Conservation (phyloP, 176 grass and related monocot species). For the Hsuehochloa calcarea region DNA sequence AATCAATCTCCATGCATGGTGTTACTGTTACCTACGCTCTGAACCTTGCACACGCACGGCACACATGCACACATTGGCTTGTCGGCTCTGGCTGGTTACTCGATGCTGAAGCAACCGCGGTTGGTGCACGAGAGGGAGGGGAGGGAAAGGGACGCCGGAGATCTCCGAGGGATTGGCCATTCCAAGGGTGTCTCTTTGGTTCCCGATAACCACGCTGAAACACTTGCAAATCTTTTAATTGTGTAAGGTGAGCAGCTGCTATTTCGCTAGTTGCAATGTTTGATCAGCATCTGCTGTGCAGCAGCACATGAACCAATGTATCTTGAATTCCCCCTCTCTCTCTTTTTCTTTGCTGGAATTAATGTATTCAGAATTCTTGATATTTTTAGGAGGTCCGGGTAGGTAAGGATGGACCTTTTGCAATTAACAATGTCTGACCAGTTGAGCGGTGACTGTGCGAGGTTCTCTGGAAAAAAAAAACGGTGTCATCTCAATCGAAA, state of each 20-base stretch:
- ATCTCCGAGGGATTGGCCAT: constrained; percentile 43
- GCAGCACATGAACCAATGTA: neutral
- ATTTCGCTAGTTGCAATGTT: constrained; percentile 38
- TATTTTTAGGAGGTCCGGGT: neutral
- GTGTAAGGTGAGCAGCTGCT: constrained; percentile 33
- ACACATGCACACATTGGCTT: neutral
- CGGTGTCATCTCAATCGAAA: neutral
- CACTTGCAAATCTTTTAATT: constrained; percentile 24
- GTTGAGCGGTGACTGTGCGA: neutral
- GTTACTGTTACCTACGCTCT: constrained; percentile 4
- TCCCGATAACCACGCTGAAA: constrained; percentile 34
- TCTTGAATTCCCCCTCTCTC: neutral
- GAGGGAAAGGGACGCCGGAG: constrained; percentile 60
- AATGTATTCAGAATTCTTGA: neutral
- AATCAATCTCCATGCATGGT: neutral
- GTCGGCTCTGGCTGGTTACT: constrained; percentile 41
- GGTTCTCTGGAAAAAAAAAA: neutral
- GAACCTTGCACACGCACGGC: neutral
- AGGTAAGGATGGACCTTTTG: neutral
- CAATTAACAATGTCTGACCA: neutral
- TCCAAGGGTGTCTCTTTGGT: constrained; percentile 47
- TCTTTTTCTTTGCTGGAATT: neutral
- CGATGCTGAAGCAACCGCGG: constrained; percentile 70
- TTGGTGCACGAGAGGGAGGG: constrained; percentile 47
- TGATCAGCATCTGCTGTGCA: constrained; percentile 14